Evolutionary conservation across 345 rosid genomes (phyloP).

Genomic region (Leavenworthia alabamica): DNA sequence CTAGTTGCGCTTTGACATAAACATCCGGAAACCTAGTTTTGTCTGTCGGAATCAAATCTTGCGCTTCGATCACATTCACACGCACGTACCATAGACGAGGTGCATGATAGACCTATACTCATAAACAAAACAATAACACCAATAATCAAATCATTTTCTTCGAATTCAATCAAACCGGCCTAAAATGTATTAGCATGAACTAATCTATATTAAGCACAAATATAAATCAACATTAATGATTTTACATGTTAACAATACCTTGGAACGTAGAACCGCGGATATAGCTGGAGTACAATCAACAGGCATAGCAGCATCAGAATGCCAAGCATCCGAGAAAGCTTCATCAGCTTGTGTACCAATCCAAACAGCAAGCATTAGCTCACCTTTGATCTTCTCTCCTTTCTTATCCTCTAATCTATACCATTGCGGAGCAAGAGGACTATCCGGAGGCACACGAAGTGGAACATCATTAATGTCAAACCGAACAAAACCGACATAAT

Average conservation of each 20-base stretch:
- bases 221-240: too few species aligned
- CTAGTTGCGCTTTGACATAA: slow-evolving; percentile 70
- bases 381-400: slow-evolving; percentile 78
- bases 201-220: too few species aligned
- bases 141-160: background rate
- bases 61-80: slow-evolving; percentile 86
- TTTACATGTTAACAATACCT: slow-evolving; percentile 32
- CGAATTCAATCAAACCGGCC: background rate
- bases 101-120: slow-evolving; percentile 56
- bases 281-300: slow-evolving; percentile 53
- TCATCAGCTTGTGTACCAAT: slow-evolving; percentile 98
- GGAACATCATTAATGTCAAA: slow-evolving; percentile 86
- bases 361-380: slow-evolving; percentile 97
- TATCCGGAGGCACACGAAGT: slow-evolving; percentile 90
- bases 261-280: slow-evolving; percentile 62
- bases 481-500: slow-evolving; percentile 72
- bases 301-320: slow-evolving; percentile 89
- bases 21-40: slow-evolving; percentile 80
- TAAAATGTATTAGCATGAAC: too few species aligned
- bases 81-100: slow-evolving; percentile 93
- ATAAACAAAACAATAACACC: background rate
- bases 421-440: slow-evolving; percentile 98
- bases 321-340: slow-evolving; percentile 98
- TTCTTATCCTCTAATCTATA: slow-evolving; percentile 80
- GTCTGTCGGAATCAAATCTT: slow-evolving; percentile 72